phyloP scores from a whole-genome alignment of 306 rosid genomes.

The Fagus crenata region DNA sequence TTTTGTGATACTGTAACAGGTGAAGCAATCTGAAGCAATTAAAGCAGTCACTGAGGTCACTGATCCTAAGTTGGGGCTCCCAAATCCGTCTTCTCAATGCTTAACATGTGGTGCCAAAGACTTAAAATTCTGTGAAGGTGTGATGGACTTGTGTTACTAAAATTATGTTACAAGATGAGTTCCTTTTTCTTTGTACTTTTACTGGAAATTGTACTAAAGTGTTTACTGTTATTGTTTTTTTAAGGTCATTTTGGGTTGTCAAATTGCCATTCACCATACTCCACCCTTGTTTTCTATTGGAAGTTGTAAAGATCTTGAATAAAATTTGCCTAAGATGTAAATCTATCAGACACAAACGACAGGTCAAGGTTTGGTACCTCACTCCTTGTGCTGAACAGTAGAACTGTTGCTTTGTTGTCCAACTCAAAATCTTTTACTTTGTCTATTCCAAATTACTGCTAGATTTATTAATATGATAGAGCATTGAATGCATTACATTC shows the following conservation, averaged over 20 bases:
- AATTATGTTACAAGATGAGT: slow-evolving; percentile 20
- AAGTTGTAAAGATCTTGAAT: slow-evolving; percentile 73
- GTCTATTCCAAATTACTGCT: neutral
- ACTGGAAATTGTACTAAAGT: slow-evolving; percentile 33
- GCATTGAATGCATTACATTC: neutral
- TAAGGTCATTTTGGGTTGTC: slow-evolving; percentile 85
- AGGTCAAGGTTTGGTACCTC: slow-evolving; percentile 69
- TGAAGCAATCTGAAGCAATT: slow-evolving; percentile 51
- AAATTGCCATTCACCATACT: slow-evolving; percentile 60
- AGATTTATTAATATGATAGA: neutral
- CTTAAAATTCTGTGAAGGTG: slow-evolving; percentile 68
- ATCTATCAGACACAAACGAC: slow-evolving; percentile 46
- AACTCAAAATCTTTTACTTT: neutral
- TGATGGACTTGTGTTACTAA: slow-evolving; percentile 30
- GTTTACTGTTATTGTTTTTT: slow-evolving; percentile 25
- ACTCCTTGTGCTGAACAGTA: slow-evolving; percentile 25
- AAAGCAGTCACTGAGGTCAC: slow-evolving; percentile 62
- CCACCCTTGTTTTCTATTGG: slow-evolving; percentile 78
- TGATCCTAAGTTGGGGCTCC: slow-evolving; percentile 79
- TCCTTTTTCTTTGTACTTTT: slow-evolving; percentile 14
- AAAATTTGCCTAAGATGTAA: slow-evolving; percentile 84
- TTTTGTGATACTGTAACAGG: slow-evolving; percentile 48
- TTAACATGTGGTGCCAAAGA: slow-evolving; percentile 69
- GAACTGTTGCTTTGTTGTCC: neutral
- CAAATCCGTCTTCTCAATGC: slow-evolving; percentile 71